Base-by-base conservation (phyloP, 495 filamentous ascomycete species). In the Penicillium cinerascens region DNA sequence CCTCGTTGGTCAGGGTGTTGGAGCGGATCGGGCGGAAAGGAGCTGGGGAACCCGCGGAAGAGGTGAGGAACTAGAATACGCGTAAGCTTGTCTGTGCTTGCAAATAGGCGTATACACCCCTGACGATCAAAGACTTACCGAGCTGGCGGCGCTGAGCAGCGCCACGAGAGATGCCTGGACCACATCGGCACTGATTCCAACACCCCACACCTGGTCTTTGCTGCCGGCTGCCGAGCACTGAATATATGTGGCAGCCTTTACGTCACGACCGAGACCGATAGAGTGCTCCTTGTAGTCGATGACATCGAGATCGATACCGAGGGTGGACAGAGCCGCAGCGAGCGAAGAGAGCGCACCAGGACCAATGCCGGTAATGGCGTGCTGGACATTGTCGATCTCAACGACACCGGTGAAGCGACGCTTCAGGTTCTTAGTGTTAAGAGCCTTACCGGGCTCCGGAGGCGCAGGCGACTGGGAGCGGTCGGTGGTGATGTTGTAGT, bases 221-320 rank as follows among this genome's bases (percentile, higher is more conserved):
- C 76, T 83, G 16, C 84, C 83, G n/a, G 83, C 72, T 35, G 87
- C 81, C 37, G 82, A 87, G 68, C 91, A 95, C 69, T 97, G 88
- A 52, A 98, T 96, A 59, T 91, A 98, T 11, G 90, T 91, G 15
- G 89, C 92, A 36, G 91, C 92, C 77, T 93, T 96, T 58, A 88
- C 87, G 44, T 91, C 85, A 47, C 79, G 79, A 41, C 89, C 87
- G 10, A 78, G 73, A 49, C 90, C 91, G 58, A 97, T 89, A 22
- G 91, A 87, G 71, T 97, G 95, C 67, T 97, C 95, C 73, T 96
- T 97, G 70, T 97, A 97, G 65, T 96, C 89, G 42, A 81, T 81
- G 46, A 97, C 92, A 65, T 98, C 91, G 3, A 98, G 77, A 59
- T 96, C 87, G 39, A 97, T 85, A 26, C 89, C 89, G n/a, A 98